Base-by-base conservation (phyloP, 306 rosid genomes). In the Amphicarpaea edgeworthii region DNA sequence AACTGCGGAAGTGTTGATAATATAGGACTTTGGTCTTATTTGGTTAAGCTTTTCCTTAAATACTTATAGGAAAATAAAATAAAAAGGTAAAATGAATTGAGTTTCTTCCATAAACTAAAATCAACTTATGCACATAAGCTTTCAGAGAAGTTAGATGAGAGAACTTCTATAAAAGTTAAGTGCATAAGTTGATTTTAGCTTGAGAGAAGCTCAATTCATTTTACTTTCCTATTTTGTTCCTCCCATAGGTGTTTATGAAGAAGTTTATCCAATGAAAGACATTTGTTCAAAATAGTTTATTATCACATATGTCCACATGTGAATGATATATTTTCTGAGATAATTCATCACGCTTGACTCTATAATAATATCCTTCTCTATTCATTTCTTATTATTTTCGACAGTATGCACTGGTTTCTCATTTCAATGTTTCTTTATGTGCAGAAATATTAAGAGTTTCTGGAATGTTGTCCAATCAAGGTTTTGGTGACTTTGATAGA, bases 391-490 rank as follows among this genome's bases (percentile, higher is more conserved):
- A 34, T 77, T 61, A 41, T 77, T 55, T 83, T 45, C 20, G n/a
- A 42, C 28, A 40, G 53, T 21, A 38, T 68, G 43, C 68, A 26
- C 57, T 17, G 45, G 8, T 79, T 86, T 66, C 88, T 83, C 55
- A 84, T 68, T 67, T 50, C 43, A 68, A 20, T 86, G 76, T 55
- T 69, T 69, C 68, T 83, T 58, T 55, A 41, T 77, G 28, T 83
- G 96, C 93, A 95, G 99, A 95, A 86, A 95, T 95, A 79, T 82
- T 95, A 63, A 89, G 93, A 71, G 97, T 92, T 82, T 92, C 97
- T 78, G 97, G 92, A 85, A 90, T 89, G 97, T 83, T 92, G 93
- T 92, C 99, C 87, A 95, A 89, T 88, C 99, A 90, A 87, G 93
- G 97, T 84, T 90, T 92, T 77, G 89, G 99, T 3, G 99, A 95